These are phyloP conservation scores for Erythrobasidium hasegawianum DNA, from an alignment of 1,284 basidiomycete genomes.

Conservation along the genomic window DNA sequence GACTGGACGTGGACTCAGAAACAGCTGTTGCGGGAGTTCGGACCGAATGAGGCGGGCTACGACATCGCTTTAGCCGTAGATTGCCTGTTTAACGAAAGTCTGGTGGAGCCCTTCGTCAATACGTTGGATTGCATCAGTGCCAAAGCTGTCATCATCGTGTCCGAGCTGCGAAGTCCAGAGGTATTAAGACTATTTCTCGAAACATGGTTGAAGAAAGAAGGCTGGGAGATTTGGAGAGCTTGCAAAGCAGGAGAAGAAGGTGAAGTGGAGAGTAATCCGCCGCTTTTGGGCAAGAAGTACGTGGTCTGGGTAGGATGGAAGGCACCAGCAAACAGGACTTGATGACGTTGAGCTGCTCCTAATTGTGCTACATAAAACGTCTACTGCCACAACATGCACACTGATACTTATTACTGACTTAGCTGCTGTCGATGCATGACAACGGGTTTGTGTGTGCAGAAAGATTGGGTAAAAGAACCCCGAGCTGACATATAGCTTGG, in stretches of 20 bases:
- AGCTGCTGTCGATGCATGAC: no score
- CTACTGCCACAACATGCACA: no score
- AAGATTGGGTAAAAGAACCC: no score
- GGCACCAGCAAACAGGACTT: no score
- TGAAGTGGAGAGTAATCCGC: neutral
- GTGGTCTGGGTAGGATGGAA: conserved; percentile 26
- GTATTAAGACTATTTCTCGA: conserved; percentile 56
- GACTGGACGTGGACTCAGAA: conserved; percentile 50
- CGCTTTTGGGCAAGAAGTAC: conserved; percentile 7
- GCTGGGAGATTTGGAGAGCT: conserved; percentile 13
- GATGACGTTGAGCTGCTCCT: no score
- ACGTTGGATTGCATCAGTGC: conserved; percentile 62
- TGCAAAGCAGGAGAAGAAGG: neutral
- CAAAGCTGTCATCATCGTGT: conserved; percentile 66
- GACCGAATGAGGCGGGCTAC: conserved; percentile 47
- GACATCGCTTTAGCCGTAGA: conserved; percentile 75
- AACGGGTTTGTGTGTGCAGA: no score
- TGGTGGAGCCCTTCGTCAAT: conserved; percentile 66
- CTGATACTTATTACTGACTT: no score
- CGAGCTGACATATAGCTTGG: no score
- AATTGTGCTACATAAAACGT: no score
- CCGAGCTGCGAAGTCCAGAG: conserved; percentile 74
- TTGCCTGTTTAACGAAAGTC: conserved; percentile 78
- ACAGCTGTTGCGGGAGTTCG: conserved; percentile 35
- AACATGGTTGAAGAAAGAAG: conserved; percentile 11